Conservation (phyloP, 257 asterid genomes). For the Eustoma russellianum region DNA sequence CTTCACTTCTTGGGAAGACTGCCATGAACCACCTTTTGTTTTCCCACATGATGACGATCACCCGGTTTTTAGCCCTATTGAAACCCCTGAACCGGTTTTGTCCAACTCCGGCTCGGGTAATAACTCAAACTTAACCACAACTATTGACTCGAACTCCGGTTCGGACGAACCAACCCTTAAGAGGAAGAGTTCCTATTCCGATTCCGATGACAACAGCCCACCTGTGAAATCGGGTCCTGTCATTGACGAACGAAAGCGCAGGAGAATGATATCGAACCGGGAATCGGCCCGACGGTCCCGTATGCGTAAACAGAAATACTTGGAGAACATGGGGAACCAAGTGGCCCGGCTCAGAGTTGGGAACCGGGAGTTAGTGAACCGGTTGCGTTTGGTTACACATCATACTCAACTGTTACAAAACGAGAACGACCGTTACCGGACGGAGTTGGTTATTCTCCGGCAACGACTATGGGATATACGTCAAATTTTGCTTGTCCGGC, state of each 20-base stretch:
- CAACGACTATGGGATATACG: constrained; percentile 67
- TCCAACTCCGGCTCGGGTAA: constrained; percentile 43
- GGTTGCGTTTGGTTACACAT: constrained; percentile 33
- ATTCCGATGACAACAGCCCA: constrained; percentile 23
- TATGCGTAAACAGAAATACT: constrained; percentile 64
- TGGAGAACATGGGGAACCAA: constrained; percentile 75
- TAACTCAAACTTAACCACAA: constrained; percentile 16
- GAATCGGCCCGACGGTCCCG: constrained; percentile 90
- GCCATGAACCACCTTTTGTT: constrained; percentile 28
- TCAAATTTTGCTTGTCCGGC: constrained; percentile 54
- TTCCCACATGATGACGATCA: constrained; percentile 18
- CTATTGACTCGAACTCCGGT: constrained; percentile 20
- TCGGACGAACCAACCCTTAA: constrained; percentile 25
- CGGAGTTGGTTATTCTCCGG: constrained; percentile 61
- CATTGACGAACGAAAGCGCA: constrained; percentile 53
- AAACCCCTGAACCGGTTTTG: constrained; percentile 33
- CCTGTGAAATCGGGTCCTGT: not conserved
- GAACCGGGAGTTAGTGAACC: constrained; percentile 62
- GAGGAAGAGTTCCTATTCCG: constrained; percentile 8
- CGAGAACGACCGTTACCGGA: constrained; percentile 49
- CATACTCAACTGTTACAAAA: constrained; percentile 29
- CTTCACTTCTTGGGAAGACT: constrained; percentile 50
- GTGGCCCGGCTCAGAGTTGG: constrained; percentile 41
- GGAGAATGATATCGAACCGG: constrained; percentile 86
- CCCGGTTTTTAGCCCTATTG: constrained; percentile 9